A percentile compares a stretch with the other conserved stretches of the same genome.
Evolutionary conservation across 768 basidiomycete species (phyloP).

Genomic region (Russula vinacea): DNA sequence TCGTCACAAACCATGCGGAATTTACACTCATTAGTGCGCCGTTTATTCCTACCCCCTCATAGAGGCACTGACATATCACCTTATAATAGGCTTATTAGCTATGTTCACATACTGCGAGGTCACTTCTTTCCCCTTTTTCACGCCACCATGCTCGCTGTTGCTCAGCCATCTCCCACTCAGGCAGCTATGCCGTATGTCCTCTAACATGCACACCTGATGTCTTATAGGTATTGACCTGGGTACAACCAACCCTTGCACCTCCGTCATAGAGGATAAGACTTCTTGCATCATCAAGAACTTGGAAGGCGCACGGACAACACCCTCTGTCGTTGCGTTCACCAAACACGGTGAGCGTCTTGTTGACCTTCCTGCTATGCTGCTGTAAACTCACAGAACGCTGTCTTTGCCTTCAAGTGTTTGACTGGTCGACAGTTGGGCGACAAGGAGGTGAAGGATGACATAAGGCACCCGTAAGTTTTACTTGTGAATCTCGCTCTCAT

Average conservation of each 20-base stretch:
- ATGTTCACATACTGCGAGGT: too few species aligned
- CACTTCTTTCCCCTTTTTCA: constrained; percentile 28
- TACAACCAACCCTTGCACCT: constrained; percentile 87
- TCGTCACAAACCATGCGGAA: too few species aligned
- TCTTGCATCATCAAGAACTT: constrained; percentile 95
- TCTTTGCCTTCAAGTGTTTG: constrained; percentile 90
- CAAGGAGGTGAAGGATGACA: constrained; percentile 89
- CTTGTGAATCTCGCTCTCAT: neutral
- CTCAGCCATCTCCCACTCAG: constrained; percentile 56
- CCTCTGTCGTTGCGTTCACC: constrained; percentile 97
- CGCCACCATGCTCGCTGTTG: constrained; percentile 65
- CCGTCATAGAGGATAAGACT: constrained; percentile 93
- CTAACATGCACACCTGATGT: neutral
- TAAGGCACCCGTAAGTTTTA: constrained; percentile 66
- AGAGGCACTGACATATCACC: too few species aligned
- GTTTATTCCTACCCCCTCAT: too few species aligned
- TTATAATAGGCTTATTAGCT: too few species aligned
- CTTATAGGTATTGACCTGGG: constrained; percentile 86
- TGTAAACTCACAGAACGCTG: constrained; percentile 91
- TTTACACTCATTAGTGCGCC: too few species aligned
- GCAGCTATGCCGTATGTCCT: constrained; percentile 57
- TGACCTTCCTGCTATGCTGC: constrained; percentile 97
- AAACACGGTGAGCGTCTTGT: constrained; percentile 97
- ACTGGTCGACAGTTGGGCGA: constrained; percentile 93
- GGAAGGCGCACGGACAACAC: constrained; percentile 96